These are phyloP conservation scores for Pouteria campechiana DNA, from an alignment of 179 eudicot species.

Conservation along the genomic window DNA sequence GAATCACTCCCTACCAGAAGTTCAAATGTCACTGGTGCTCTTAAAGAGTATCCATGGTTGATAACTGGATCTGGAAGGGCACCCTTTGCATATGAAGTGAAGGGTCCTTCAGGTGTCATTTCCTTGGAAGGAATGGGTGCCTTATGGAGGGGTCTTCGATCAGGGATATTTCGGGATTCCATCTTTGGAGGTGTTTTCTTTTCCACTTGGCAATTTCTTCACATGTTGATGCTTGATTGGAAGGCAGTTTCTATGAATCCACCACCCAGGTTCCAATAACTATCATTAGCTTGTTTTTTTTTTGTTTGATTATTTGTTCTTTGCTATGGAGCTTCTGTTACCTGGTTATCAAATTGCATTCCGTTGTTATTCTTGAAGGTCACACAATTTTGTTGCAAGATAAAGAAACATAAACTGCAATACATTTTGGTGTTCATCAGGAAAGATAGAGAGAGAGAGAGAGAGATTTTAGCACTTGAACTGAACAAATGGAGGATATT, in stretches of 20 bases:
- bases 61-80: slow-evolving; percentile 91
- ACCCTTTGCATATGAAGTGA: slow-evolving; percentile 64
- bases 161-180: slow-evolving; percentile 70
- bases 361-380: too few species aligned
- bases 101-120: slow-evolving; percentile 34
- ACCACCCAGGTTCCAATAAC: slow-evolving; percentile 35
- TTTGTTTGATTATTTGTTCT: too few species aligned
- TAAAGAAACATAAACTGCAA: too few species aligned
- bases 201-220: slow-evolving; percentile 73
- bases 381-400: too few species aligned
- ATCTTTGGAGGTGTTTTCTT: slow-evolving; percentile 84
- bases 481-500: too few species aligned
- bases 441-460: too few species aligned
- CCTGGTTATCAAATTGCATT: too few species aligned
- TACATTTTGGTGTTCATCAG: too few species aligned
- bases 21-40: slow-evolving; percentile 31
- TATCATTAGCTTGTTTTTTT: too few species aligned
- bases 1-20: slow-evolving; percentile 43
- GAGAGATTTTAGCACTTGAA: too few species aligned
- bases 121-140: slow-evolving; percentile 80
- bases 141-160: slow-evolving; percentile 73
- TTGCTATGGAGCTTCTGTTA: too few species aligned
- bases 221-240: slow-evolving; percentile 58
- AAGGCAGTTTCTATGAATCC: slow-evolving; percentile 85
- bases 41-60: slow-evolving; percentile 90